These are phyloP conservation scores for Irpex lacteus DNA, from an alignment of 1,284 basidiomycete genomes.

Conservation along the genomic window DNA sequence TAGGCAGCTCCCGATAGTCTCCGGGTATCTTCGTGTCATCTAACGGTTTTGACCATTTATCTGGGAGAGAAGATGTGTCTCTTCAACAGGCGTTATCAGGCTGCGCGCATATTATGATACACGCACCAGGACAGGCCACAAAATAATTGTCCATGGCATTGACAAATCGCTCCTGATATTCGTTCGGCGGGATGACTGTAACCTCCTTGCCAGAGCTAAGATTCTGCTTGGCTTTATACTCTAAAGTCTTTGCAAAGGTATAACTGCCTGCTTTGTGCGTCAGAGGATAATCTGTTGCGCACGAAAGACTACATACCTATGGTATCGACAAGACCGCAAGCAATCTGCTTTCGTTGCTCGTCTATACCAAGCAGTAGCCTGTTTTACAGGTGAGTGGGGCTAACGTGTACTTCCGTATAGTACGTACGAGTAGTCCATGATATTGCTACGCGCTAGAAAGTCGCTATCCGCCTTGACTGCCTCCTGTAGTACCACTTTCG, in stretches of 20 bases:
- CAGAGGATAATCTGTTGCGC: background rate
- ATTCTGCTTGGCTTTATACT: constrained; percentile 75
- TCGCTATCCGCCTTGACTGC: constrained; percentile 69
- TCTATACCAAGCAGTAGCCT: constrained; percentile 70
- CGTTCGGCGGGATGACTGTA: constrained; percentile 67
- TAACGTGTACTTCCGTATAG: constrained; percentile 17
- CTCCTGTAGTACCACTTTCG: constrained; percentile 64
- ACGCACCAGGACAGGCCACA: constrained; percentile 63
- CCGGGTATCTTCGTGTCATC: constrained; percentile 28
- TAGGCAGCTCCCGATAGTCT: constrained; percentile 27
- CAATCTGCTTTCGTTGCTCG: constrained; percentile 59
- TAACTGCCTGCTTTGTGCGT: constrained; percentile 50
- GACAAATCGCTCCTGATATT: constrained; percentile 71
- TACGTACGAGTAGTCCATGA: constrained; percentile 80
- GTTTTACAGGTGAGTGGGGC: background rate
- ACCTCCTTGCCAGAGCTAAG: constrained; percentile 64
- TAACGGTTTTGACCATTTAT: constrained; percentile 36
- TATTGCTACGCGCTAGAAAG: constrained; percentile 69
- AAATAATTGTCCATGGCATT: constrained; percentile 69
- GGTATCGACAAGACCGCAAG: constrained; percentile 77
- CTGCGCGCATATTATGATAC: background rate
- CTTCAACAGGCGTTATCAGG: background rate
- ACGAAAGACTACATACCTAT: constrained; percentile 46
- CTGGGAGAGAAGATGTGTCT: constrained; percentile 16
- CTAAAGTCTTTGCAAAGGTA: constrained; percentile 74